Conservation (phyloP, 108 stramenopile genomes). For the Nannochloropsis salina region DNA sequence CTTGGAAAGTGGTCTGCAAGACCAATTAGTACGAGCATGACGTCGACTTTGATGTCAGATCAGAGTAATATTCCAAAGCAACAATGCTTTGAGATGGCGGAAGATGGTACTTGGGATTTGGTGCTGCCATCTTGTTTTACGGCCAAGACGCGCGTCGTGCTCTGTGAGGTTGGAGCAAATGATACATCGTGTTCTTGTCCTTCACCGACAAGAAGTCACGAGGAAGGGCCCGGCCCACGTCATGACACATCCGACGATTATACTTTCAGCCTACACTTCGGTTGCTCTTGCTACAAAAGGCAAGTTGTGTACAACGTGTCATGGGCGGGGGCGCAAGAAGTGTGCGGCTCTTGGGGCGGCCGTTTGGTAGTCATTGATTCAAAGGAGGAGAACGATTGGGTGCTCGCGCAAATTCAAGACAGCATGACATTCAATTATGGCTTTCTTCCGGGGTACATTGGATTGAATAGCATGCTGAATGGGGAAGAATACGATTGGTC, state of each 20-base stretch:
- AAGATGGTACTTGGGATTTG: not conserved
- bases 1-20: not conserved
- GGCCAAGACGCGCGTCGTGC: not conserved
- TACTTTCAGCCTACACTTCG: not conserved
- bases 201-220: not conserved
- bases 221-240: not conserved
- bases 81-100: not conserved
- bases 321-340: not conserved
- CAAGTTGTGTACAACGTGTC: not conserved
- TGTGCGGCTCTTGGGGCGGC: not conserved
- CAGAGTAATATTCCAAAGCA: not conserved
- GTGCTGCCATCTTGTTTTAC: slow-evolving; percentile 2
- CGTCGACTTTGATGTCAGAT: not conserved
- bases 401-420: slow-evolving; percentile 17
- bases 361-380: slow-evolving; percentile 20
- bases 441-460: not conserved
- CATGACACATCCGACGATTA: not conserved
- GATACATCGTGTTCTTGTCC: slow-evolving; percentile 9
- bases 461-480: slow-evolving; percentile 11
- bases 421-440: not conserved
- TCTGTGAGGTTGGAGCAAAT: not conserved
- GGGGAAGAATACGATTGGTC: slow-evolving; percentile 15
- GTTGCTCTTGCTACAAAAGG: not conserved
- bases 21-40: not conserved
- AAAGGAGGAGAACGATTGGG: slow-evolving; percentile 9